Base-by-base conservation (phyloP, 352 stramenopile species). In the Phytophthora lateralis region DNA sequence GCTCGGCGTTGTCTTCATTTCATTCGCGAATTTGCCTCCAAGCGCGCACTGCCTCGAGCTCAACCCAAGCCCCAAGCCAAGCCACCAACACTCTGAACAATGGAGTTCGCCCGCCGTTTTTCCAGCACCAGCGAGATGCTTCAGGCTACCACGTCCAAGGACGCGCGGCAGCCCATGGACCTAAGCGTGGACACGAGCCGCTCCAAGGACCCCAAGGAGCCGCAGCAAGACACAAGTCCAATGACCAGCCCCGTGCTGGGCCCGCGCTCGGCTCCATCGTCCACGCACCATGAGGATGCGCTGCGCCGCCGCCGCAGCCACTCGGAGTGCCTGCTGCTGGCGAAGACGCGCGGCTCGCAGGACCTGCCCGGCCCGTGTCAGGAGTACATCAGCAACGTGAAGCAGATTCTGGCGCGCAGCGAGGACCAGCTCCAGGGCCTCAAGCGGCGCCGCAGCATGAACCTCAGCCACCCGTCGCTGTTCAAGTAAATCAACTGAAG, bases 321-420 rank as follows among this genome's bases (percentile, higher is more conserved):
- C 68, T 92, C 82, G 58, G 86, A 95, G 64, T 95, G 86, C 32
- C 65, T 95, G 4, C 63, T 95, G 44, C 63, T 95, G 0, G 82
- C 82, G 8, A 91, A 89, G 65, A 83, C 71, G 6, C 75, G 74
- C 27, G 75, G 75, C 39, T 60, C 61, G 6, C 61, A 78, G 41
- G 69, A 88, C 27, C 71, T 95, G 4, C 86, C 86, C 0, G 81
- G 83, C 2, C 82, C 82, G 21, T 95, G 86, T 66, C 72, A 91
- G 45, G 86, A 95, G 37, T 95, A 95, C 69, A 95, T 95, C 49
- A 86, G 69, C 53, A 88, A 81, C 51, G 83, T 95, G 53, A 92
- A 95, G 79, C 82, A 89, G 59, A 92, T 93, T 45, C 61, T 95
- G 42, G 86, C 86, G 24, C 81, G 82, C 15, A 91, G 73, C 41